Base-by-base conservation (phyloP, 2,329 filamentous ascomycete species). In the Aureobasidium vineae region DNA sequence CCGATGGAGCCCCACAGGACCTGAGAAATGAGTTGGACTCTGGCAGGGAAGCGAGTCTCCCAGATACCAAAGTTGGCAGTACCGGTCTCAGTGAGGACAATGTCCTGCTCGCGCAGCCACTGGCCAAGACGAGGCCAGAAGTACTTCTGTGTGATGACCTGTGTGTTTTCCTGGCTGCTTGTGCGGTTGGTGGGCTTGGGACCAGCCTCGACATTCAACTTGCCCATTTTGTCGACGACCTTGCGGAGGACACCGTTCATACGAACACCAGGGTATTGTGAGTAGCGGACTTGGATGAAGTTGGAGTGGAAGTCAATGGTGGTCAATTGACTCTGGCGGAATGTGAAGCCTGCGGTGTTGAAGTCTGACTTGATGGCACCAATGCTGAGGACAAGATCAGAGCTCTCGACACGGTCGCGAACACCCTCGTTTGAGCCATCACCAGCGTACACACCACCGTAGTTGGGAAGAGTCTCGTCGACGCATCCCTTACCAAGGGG, bases 401-500 rank as follows among this genome's bases (percentile, higher is more conserved):
- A 45, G 19, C 54, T 64, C 54, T 73, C 71, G 28, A 75, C 66
- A 19, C 68, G 68, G 11, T 69, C 63, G 41, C 66, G 68, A 10
- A 73, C 70, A 8, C 52, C 69, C 5, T 67, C 45, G 47, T 68
- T 59, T 5, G 71, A 69, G n/a, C 67, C 70, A 3, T 66, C 70
- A 21, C 73, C 73, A n/a, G 53, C 59, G 49, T 73, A 73, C n/a
- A 74, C 56, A 69, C 92, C 92, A 26, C 90, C 90, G 71, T 89
- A 96, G 73, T 86, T 90, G n/a, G 84, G 80, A 54, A 90, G 83
- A 1, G 84, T 85, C 77, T 97, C 92, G 72, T 95, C 85, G 54
- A 97, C 85, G 23, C 90, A 90, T 21, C 91, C 86, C 79, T 96
- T 96, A 54, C 92, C 92, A 90, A 96, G 96, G 2, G 92, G 91